These are phyloP conservation scores for Trametes meyenii DNA, from an alignment of 768 basidiomycete genomes.

Conservation along the genomic window DNA sequence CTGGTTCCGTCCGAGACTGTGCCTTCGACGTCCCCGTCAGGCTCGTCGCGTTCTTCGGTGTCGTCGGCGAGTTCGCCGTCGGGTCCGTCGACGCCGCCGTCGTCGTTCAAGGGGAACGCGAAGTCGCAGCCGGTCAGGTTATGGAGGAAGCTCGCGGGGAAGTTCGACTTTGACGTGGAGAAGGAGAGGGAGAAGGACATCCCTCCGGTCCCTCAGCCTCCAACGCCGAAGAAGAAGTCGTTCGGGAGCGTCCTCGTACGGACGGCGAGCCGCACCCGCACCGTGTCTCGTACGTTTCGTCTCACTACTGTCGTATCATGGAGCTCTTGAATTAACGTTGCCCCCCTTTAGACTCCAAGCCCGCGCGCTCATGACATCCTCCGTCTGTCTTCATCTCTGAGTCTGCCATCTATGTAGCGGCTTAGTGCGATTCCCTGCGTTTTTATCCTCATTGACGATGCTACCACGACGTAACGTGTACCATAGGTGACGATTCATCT, in stretches of 20 bases:
- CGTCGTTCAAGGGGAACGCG: slow-evolving; percentile 9
- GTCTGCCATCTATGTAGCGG: background rate
- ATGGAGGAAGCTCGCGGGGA: slow-evolving; percentile 29
- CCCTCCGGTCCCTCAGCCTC: background rate
- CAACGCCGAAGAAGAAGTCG: slow-evolving; percentile 15
- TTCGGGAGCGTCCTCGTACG: slow-evolving; percentile 21
- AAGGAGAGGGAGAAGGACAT: slow-evolving; percentile 11
- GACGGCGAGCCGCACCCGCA: slow-evolving; percentile 20
- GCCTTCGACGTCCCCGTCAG: slow-evolving; percentile 21
- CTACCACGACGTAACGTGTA: no score
- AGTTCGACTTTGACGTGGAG: slow-evolving; percentile 16
- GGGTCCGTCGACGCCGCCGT: slow-evolving; percentile 14
- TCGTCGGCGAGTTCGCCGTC: slow-evolving; percentile 19
- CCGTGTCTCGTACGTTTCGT: slow-evolving; percentile 14
- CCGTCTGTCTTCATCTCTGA: background rate
- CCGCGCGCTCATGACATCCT: slow-evolving; percentile 6
- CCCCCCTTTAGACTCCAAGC: slow-evolving; percentile 8
- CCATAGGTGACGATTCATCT: no score
- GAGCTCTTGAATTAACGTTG: background rate
- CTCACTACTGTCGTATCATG: no score
- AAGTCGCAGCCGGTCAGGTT: slow-evolving; percentile 18
- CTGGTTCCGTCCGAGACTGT: slow-evolving; percentile 7
- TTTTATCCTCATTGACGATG: no score
- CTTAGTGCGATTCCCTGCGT: no score
- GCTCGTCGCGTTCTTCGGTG: slow-evolving; percentile 22